Evolutionary conservation across 768 basidiomycete genomes (phyloP).

Genomic region (Pleurotus giganteus): DNA sequence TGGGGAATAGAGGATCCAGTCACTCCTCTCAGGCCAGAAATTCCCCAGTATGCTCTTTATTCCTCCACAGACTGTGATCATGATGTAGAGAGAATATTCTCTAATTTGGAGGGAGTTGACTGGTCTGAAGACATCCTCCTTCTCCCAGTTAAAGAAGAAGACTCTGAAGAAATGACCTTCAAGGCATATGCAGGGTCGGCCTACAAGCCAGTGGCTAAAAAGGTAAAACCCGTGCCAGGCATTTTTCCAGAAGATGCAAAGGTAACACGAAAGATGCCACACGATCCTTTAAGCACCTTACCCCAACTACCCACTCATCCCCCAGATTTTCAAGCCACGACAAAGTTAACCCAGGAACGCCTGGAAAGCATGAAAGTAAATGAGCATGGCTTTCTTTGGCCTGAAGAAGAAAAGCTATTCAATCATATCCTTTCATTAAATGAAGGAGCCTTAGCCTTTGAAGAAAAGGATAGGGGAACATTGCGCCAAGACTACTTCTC

Average conservation of each 20-base stretch:
- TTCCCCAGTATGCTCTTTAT: too few relatives aligned
- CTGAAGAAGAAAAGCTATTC: too few relatives aligned
- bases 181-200: too few relatives aligned
- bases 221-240: constrained; percentile 29
- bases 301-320: constrained; percentile 23
- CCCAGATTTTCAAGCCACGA: constrained; percentile 27
- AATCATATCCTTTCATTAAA: constrained; percentile 28
- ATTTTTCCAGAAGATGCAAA: constrained; percentile 29
- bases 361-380: constrained; percentile 22
- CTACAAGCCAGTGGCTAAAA: constrained; percentile 30
- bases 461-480: constrained; percentile 21
- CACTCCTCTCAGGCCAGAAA: too few relatives aligned
- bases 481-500: constrained; percentile 14
- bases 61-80: too few relatives aligned
- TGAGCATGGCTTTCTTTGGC: constrained; percentile 26
- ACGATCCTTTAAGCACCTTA: constrained; percentile 28
- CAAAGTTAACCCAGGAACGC: constrained; percentile 20
- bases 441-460: constrained; percentile 29
- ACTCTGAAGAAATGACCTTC: too few relatives aligned
- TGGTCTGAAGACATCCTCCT: neutral
- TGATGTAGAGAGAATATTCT: too few relatives aligned
- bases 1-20: neutral
- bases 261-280: constrained; percentile 25
- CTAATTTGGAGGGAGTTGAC: too few relatives aligned
- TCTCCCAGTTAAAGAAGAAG: constrained; percentile 1